Evolutionary conservation across 176 grass and related monocot species (phyloP), one percentile per base, ranked within the genome.

Genomic region (Phoenix roebelenii): DNA sequence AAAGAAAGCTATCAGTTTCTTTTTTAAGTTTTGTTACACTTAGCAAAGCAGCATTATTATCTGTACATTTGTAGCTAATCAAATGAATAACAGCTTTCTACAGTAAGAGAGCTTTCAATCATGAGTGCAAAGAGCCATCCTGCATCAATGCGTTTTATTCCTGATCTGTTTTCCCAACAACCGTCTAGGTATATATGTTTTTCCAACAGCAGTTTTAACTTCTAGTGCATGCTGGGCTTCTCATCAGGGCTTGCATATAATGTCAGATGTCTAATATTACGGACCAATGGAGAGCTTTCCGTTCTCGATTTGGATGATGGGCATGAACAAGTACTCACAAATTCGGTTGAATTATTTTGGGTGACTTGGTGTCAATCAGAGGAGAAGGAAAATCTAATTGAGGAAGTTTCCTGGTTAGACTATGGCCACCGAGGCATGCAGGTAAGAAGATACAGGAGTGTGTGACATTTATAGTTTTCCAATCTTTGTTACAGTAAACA

Each of bases 321-420:
- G 5, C 93, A 83, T 66, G 93, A 97, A 58, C 87, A 85, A 67
- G 54, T 83, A 61, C 76, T 97, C 29, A 91, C 93, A 80, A 85
- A 83, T 76, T 91, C 93, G 50, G 73, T 97, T 65, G 93, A 97
- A 76, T 69, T 97, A 14, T 84, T 97, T 73, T 97, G 93, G 93
- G 93, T 97, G 16, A 91, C 84, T 22, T 80, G 93, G 80, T 85
- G 75, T 35, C 87, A 97, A 50, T 76, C 56, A 22, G 93, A 97
- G 68, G 83, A 96, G 71, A 97, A 83, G 78, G 70, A 53, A 25
- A 97, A 87, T 74, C 87, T 97, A 80, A 91, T 97, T 28, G 85
- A 97, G 83, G 93, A 97, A 76, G 93, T 97, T 76, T 97, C 93
- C 15, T 97, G 93, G 93, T 78, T 97, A 80, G 93, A 97, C 75